Evolutionary conservation across 106 monocot species (phyloP).

Genomic region (Hemerocallis citrina): DNA sequence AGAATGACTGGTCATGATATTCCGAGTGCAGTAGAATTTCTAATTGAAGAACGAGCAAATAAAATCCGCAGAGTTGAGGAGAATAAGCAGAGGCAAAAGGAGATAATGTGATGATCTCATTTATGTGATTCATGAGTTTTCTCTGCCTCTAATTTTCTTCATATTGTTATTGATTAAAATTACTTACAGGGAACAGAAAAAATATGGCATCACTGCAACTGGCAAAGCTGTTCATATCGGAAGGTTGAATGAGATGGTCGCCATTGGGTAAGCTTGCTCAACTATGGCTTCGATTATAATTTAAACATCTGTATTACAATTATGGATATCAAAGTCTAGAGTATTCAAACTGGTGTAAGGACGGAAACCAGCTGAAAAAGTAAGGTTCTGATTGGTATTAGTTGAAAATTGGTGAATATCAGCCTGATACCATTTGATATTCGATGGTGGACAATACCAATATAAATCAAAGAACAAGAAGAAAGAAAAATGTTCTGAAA

Average conservation of each 20-base stretch:
- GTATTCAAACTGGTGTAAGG: too few species aligned
- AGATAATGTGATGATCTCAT: constrained; percentile 45
- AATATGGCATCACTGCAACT: constrained; percentile 65
- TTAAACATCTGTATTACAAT: too few species aligned
- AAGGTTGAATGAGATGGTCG: constrained; percentile 53
- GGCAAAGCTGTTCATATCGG: constrained; percentile 70
- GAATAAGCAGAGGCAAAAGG: constrained; percentile 30
- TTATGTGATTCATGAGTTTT: not conserved
- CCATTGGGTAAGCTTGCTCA: constrained; percentile 54
- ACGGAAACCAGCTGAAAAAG: too few species aligned
- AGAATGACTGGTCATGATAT: constrained; percentile 81
- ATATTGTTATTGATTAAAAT: not conserved
- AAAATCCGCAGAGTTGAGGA: constrained; percentile 49
- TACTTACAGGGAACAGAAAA: constrained; percentile 72
- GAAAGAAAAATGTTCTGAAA: too few species aligned
- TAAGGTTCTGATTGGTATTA: too few species aligned
- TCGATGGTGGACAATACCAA: too few species aligned
- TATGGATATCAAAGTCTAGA: too few species aligned
- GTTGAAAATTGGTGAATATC: too few species aligned
- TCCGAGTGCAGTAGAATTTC: constrained; percentile 67
- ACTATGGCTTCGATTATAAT: not conserved
- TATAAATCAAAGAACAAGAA: too few species aligned
- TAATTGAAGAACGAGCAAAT: constrained; percentile 70
- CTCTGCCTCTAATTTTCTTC: not conserved
- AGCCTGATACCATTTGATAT: too few species aligned